Base-by-base conservation (phyloP, 108 stramenopile species). In the Pseudonitzschia pungens region DNA sequence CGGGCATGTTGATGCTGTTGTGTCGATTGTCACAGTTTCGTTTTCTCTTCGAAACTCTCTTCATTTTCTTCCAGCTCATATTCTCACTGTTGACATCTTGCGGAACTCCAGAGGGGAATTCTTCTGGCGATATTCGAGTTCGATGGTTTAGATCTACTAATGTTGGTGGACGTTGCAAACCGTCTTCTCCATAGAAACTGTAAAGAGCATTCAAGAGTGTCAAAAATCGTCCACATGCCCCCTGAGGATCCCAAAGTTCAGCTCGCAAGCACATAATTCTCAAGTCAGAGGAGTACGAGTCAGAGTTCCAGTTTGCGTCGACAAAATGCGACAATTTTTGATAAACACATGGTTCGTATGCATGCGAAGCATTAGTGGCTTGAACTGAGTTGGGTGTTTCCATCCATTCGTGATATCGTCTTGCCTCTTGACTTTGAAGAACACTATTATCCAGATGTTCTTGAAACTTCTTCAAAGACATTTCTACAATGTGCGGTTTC, bases 1-100 rank as follows among this genome's bases (percentile, higher is more conserved):
- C 53, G n/a, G 53, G 53, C 36, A 36, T 54, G 53, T 24, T 54
- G 24, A 24, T 54, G n/a, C 53, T 54, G n/a, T 54, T 24, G n/a
- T 54, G n/a, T 54, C 24, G 53, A 15, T 54, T 36, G 36, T 36
- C 36, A 54, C 22, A 14, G 22, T 22, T 54, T 54, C 53, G 53
- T 54, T 54, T 54, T 54, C 11, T 54, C 53, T 54, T 54, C 36
- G 36, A 36, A 6, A 2, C 36, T 5, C 36, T 36, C 36, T 6
- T 36, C 36, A 36, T 36, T 6, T 36, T 36, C 36, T 36, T 36
- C 36, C 36, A 36, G 36, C 36, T 36, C 36, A 5, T 6, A 36
- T 5, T 36, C 2, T 36, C 36, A 6, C 6, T 36, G 36, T 36
- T 36, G 36, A 6, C 2, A 6, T 6, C 36, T 36, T 36, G 36